Evolutionary conservation across 1,139 yeast genomes (phyloP), one percentile per base, ranked within the genome.

Genomic region (Suhomyces terraborum): DNA sequence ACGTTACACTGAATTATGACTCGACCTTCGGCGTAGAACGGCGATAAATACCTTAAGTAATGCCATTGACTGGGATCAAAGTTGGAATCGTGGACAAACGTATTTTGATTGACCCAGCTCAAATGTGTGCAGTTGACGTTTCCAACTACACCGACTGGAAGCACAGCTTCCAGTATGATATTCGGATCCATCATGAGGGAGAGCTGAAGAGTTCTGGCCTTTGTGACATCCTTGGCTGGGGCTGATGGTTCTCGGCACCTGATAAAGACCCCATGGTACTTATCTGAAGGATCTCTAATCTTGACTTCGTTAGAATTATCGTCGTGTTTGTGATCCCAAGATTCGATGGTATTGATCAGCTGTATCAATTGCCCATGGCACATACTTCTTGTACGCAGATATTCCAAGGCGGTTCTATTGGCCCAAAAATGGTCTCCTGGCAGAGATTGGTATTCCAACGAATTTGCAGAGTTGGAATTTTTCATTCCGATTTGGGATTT

Each of bases 11-110:
- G 21, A 9, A 19, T 28, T 6, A 19, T 28, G 14, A 28, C n/a
- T 17, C 32, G 20, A 12, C 18, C 18, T 9, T 28, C 32, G 9
- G 32, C 20, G 22, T 12, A 28, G 4, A 21, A 13, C 17, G 32
- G 32, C 14, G 32, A 28, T 8, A 21, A 19, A 16, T 28, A 28
- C 10, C 22, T 28, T 13, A 28, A 28, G 14, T 28, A 28, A 13
- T 28, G 32, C 32, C 32, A 28, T 16, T 28, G 32, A 9, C 14
- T 28, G 16, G 32, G 32, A 9, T 28, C 32, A 14, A 28, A 28
- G 8, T 18, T 19, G 22, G 10, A 28, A 8, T 28, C 32, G 8
- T 28, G 32, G 3, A 28, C 4, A 22, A 12, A 18, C 13, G 18
- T 12, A n/a, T 19, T 28, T 16, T 28, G 32, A 13, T n/a, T 18